phyloP scores from a whole-genome alignment of 2,329 filamentous ascomycete species.

The Cladosporium sp. region DNA sequence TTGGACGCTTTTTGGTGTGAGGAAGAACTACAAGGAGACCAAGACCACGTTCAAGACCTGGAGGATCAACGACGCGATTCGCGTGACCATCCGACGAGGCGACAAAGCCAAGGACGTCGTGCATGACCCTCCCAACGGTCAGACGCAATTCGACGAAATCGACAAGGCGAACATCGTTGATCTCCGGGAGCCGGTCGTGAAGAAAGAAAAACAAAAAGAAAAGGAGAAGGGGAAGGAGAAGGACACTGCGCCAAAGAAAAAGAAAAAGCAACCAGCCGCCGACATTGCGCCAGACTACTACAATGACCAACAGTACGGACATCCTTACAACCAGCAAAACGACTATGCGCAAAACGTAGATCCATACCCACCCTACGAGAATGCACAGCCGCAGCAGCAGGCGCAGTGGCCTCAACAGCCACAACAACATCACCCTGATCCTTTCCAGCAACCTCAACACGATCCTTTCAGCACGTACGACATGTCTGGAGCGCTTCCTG shows the following conservation, averaged over 20 bases:
- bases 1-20: slow-evolving; percentile 23
- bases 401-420: not conserved
- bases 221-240: slow-evolving; percentile 6
- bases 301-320: not conserved
- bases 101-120: slow-evolving; percentile 2
- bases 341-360: not conserved
- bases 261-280: not conserved
- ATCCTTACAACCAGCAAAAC: not conserved
- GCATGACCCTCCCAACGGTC: not conserved
- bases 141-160: not conserved
- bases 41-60: not conserved
- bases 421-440: not conserved
- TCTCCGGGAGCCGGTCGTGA: not conserved
- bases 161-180: slow-evolving; percentile 10
- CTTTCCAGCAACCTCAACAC: not conserved
- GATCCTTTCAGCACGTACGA: not conserved
- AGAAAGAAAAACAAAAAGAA: slow-evolving; percentile 3
- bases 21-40: not conserved
- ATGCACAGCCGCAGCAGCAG: not conserved
- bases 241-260: not conserved
- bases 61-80: slow-evolving; percentile 4
- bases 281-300: not conserved
- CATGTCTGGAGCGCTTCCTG: not conserved
- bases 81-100: slow-evolving; percentile 4
- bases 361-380: not conserved